Conservation (phyloP, 495 filamentous ascomycete species). For the Letharia lupina region DNA sequence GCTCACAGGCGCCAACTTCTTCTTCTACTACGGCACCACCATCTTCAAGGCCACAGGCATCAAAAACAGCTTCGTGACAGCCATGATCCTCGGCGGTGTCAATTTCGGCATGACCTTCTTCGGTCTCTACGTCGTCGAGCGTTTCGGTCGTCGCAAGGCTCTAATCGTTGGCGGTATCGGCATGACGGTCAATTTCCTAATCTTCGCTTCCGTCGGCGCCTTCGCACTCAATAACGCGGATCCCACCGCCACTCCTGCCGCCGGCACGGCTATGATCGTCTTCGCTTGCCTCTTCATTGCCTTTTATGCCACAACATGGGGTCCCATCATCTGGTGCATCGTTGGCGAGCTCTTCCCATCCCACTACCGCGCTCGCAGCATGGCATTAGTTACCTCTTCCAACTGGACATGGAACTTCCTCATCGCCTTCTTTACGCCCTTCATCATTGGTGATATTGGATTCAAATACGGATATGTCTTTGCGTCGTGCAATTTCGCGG, state of each 20-base stretch:
- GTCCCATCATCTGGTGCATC: constrained; percentile 70
- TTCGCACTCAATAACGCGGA: constrained; percentile 46
- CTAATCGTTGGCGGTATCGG: constrained; percentile 59
- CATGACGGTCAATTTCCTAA: constrained; percentile 65
- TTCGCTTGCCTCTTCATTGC: constrained; percentile 65
- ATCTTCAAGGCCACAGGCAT: constrained; percentile 65
- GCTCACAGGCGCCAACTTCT: constrained; percentile 55
- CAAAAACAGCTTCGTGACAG: constrained; percentile 58
- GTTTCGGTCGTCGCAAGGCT: constrained; percentile 57
- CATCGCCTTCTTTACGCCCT: constrained; percentile 76
- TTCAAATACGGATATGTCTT: constrained; percentile 78
- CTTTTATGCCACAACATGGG: constrained; percentile 62
- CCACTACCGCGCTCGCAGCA: constrained; percentile 63
- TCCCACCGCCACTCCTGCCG: constrained; percentile 45
- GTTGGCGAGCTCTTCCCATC: constrained; percentile 76
- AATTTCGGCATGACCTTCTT: constrained; percentile 66
- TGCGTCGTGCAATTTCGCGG: constrained; percentile 58
- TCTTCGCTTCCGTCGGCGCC: constrained; percentile 64
- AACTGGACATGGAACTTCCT: constrained; percentile 94
- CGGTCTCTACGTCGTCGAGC: constrained; percentile 66
- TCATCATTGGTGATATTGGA: constrained; percentile 59
- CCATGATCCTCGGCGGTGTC: constrained; percentile 66
- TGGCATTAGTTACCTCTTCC: constrained; percentile 66
- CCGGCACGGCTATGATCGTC: constrained; percentile 67
- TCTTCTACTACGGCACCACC: constrained; percentile 73